phyloP scores from a whole-genome alignment of 2,329 filamentous ascomycete genomes.

The Diaporthe caulivora region DNA sequence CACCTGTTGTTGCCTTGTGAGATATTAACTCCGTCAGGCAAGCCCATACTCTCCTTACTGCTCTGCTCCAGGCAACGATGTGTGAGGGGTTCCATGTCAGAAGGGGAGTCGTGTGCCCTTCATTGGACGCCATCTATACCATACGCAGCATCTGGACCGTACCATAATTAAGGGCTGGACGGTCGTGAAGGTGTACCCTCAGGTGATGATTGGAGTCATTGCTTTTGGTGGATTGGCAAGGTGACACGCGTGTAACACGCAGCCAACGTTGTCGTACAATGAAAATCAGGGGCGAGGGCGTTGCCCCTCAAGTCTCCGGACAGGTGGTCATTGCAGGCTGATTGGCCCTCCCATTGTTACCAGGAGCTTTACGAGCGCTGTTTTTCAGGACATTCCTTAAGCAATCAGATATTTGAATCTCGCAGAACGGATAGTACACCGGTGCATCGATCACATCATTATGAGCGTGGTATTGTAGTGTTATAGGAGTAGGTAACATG shows the following conservation, averaged over 20 bases:
- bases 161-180: neutral
- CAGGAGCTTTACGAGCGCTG: neutral
- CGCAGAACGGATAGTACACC: too few species aligned
- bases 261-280: slow-evolving; percentile 16
- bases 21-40: too few species aligned
- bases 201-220: neutral
- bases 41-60: too few species aligned
- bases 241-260: slow-evolving; percentile 12
- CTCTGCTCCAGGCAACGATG: neutral
- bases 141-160: neutral
- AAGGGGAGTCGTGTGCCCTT: neutral
- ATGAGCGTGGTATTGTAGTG: too few species aligned
- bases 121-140: neutral
- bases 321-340: neutral
- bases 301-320: neutral
- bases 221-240: neutral
- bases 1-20: neutral
- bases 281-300: neutral
- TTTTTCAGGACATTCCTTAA: neutral
- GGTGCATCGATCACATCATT: too few species aligned
- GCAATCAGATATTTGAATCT: too few species aligned
- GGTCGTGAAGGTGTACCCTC: neutral
- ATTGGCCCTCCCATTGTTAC: neutral
- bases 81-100: neutral
- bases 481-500: too few species aligned